Percentiles rank a stretch among this genome's conserved stretches.
These are phyloP conservation scores for Cryptomeria japonica DNA, from an alignment of 75 land plant genomes.

Conservation along the genomic window DNA sequence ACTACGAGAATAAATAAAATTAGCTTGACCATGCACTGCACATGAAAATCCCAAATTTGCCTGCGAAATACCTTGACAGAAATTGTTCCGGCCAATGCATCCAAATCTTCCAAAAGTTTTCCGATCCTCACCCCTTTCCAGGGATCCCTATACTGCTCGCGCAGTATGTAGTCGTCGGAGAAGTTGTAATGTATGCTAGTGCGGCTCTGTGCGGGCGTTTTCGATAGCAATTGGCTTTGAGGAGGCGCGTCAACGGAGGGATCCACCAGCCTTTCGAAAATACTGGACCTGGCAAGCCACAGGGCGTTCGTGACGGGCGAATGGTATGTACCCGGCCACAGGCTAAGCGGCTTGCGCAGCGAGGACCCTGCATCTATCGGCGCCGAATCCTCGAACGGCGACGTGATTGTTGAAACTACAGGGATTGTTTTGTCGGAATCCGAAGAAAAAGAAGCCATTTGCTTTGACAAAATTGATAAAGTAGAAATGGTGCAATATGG, in stretches of 20 bases:
- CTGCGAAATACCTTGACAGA: constrained; percentile 67
- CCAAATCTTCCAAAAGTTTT: constrained; percentile 90
- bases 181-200: constrained; percentile 69
- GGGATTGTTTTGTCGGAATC: constrained; percentile 22
- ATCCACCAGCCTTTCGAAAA: constrained; percentile 65
- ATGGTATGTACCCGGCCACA: constrained; percentile 98
- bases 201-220: constrained; percentile 71
- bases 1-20: not conserved
- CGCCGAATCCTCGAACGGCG: constrained; percentile 33
- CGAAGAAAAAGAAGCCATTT: not conserved
- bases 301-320: constrained; percentile 91
- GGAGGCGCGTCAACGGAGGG: constrained; percentile 73
- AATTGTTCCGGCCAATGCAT: constrained; percentile 94
- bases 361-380: constrained; percentile 29
- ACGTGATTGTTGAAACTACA: constrained; percentile 32
- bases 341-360: constrained; percentile 60
- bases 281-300: constrained; percentile 83
- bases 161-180: constrained; percentile 59
- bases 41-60: not conserved
- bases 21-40: not conserved
- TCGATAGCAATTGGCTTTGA: constrained; percentile 59
- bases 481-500: not conserved
- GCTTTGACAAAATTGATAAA: not conserved
- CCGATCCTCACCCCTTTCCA: constrained; percentile 91
- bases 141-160: constrained; percentile 95